Evolutionary conservation across 768 basidiomycete species (phyloP), one percentile per base, ranked within the genome.

Genomic region (Coprinellus aureogranulatus): DNA sequence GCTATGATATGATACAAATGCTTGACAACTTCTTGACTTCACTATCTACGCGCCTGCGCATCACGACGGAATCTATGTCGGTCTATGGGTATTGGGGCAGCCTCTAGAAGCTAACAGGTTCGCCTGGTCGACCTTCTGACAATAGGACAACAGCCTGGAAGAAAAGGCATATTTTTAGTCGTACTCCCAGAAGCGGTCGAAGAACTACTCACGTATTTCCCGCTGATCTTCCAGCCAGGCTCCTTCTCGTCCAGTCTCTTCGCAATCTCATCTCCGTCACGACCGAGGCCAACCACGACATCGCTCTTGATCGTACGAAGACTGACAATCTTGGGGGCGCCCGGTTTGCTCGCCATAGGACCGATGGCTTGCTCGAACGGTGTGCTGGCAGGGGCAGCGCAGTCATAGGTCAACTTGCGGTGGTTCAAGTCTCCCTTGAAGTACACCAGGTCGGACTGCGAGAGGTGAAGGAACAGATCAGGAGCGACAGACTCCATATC

Each of bases 381-480:
- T 8, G 92, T 95, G 59, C 88, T 86, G 9, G 89, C 85, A 2
- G 92, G 90, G 0, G 90, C 90, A 28, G 89, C 89, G 64, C 91
- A 92, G 64, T 93, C 90, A 60, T 92, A 92, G 1, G 89, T 91
- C 62, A 91, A 71, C 73, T 94, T 94, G 68, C 94, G 88, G 73
- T 95, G 93, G 72, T 96, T 96, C 23, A 96, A 75, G 67, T 94
- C 92, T 11, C 95, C 95, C 75, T 98, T 98, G 83, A 97, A 97
- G 68, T 83, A 80, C 65, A 97, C 95, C 44, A 98, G 84, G 67
- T 97, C 90, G 34, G 91, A 92, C 30, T 85, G 86, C 56, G 91
- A 89, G 40, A 98, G 86, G 69, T 96, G 88, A 53, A 96, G 82
- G 82, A 96, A 98, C 52, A 97, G 74, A 78, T 93, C 92, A 2